A percentile compares a stretch with the other conserved stretches of the same genome.
Conservation (phyloP, 139 green algal species). For the Micromonas pusilla region DNA sequence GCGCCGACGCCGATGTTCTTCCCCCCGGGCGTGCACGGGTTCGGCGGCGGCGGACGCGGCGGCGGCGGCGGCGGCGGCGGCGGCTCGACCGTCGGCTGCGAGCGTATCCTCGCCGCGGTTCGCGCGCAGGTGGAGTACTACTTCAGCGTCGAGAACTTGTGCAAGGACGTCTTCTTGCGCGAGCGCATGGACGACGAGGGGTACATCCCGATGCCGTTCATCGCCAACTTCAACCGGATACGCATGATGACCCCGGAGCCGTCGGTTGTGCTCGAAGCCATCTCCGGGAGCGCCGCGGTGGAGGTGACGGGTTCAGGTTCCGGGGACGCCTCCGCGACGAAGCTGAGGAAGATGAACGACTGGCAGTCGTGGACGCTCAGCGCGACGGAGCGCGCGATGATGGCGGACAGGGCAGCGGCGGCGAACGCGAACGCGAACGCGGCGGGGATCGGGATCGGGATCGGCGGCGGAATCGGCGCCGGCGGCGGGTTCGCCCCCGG, state of each 20-base stretch:
- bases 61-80: constrained; percentile 37
- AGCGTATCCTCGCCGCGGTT: constrained; percentile 53
- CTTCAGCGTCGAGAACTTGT: constrained; percentile 89
- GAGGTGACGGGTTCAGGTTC: constrained; percentile 28
- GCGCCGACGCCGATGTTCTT: no score
- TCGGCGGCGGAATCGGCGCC: no score
- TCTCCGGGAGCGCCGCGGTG: constrained; percentile 49
- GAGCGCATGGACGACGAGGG: constrained; percentile 87
- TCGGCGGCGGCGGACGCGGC: not conserved
- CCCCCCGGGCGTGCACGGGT: not conserved
- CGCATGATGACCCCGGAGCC: constrained; percentile 81
- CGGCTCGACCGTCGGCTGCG: not conserved
- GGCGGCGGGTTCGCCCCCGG: no score
- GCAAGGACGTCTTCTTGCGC: constrained; percentile 87
- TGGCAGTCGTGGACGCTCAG: constrained; percentile 70
- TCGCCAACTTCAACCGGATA: constrained; percentile 87
- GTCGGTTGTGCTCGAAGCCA: constrained; percentile 58
- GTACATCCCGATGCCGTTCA: constrained; percentile 77
- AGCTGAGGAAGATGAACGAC: constrained; percentile 32
- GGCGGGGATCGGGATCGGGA: no score
- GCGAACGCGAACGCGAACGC: not conserved
- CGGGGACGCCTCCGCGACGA: constrained; percentile 33
- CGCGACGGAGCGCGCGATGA: constrained; percentile 44
- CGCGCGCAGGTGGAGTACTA: constrained; percentile 92
- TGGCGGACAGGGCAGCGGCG: no score